These are phyloP conservation scores for Bertia moriformis DNA, from an alignment of 2,329 filamentous ascomycete genomes.

Conservation along the genomic window DNA sequence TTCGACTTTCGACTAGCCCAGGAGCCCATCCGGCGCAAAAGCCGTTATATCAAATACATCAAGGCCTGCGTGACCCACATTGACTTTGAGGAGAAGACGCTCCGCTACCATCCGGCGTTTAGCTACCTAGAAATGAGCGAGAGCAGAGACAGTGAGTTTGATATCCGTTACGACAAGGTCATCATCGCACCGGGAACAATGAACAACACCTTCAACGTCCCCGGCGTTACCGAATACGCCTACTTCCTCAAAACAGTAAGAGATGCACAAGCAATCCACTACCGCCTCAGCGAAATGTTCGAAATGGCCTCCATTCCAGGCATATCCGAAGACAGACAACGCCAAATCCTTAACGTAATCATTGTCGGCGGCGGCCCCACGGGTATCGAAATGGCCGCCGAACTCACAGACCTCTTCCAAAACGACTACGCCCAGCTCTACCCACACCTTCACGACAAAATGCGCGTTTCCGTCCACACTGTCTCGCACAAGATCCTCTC, in stretches of 20 bases:
- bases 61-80: conserved; percentile 22
- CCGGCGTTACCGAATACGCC: conserved; percentile 19
- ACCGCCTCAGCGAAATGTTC: conserved; percentile 15
- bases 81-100: conserved; percentile 16
- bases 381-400: conserved; percentile 25
- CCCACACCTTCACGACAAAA: conserved; percentile 19
- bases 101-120: conserved; percentile 19
- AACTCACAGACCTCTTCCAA: conserved; percentile 23
- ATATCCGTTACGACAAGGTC: conserved; percentile 23
- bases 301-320: conserved; percentile 10
- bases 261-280: conserved; percentile 16
- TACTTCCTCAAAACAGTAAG: conserved; percentile 19
- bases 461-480: conserved; percentile 26
- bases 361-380: conserved; percentile 25
- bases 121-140: conserved; percentile 10
- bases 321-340: conserved; percentile 11
- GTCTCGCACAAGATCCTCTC: conserved; percentile 22
- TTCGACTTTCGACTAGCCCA: conserved; percentile 28
- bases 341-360: conserved; percentile 17
- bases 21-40: conserved; percentile 21
- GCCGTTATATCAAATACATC: conserved; percentile 15
- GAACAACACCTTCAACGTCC: conserved; percentile 22
- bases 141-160: conserved; percentile 16
- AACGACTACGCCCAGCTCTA: conserved; percentile 21
- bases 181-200: conserved; percentile 24